Base-by-base conservation (phyloP, 345 rosid genomes). In the Ceriops zippeliana region DNA sequence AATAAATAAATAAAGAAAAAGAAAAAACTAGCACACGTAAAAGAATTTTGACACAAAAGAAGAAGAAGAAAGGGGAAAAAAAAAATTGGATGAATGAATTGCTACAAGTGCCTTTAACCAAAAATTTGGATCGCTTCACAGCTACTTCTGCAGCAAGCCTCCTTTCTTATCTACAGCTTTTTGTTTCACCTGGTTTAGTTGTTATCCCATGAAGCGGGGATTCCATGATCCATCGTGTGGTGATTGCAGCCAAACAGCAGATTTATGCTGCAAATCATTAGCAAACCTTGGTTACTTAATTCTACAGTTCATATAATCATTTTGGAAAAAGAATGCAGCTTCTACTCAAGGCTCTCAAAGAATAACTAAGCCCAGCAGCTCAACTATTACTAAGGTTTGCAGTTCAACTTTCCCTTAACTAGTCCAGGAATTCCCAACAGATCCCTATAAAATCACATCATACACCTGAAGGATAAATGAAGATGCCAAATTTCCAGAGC, bases 1-100 rank as follows among this genome's bases (percentile, higher is more conserved):
- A 5, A 31, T n/a, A 31, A 31, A 32, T 5, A 32, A 28, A 28
- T 1, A 28, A 28, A 28, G 30, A 32, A 32, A 32, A 53, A 16
- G 10, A 68, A 16, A 17, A 46, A 52, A 54, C 5, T 54, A 60
- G 54, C 60, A 70, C 63, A 42, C 47, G 19, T 6, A 52, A 74
- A 42, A 34, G 59, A 56, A 57, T 59, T 32, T 54, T 24, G 24
- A 54, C 59, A 30, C 59, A 20, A 54, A 52, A n/a, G n/a, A n/a
- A 60, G 26, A 37, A 32, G 17, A n/a, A 31, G 6, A 69, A 68
- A 27, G 1, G 5, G 68, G 68, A 72, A 61, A 77, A 71, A 71
- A 60, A 77, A 74, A 69, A 28, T 2, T 0, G 78, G 83, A 77
- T 81, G 81, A 84, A 84, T 76, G 84, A 84, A 83, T 83, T 65